A percentile compares a stretch with the other conserved stretches of the same genome.
Conservation (phyloP, 805 yeast genomes). For the Debaryomyces castellii region DNA sequence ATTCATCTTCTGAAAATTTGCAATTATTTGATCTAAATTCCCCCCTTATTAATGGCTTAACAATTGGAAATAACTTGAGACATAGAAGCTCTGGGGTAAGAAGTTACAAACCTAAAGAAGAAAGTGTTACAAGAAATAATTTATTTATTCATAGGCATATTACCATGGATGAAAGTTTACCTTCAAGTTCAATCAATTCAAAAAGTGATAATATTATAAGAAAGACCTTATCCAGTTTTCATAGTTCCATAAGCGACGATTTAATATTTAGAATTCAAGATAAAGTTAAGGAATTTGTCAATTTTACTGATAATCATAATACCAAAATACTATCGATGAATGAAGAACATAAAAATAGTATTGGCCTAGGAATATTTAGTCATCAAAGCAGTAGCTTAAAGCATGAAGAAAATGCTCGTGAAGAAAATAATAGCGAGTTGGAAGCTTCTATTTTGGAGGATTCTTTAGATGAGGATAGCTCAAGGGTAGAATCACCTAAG, state of each 20-base stretch:
- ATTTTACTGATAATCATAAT: constrained; percentile 4
- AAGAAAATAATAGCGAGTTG: no score
- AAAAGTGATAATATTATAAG: neutral
- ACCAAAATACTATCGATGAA: no score
- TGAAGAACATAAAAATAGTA: neutral
- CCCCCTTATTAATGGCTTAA: constrained; percentile 35
- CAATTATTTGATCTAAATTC: constrained; percentile 26
- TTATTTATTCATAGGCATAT: constrained; percentile 15
- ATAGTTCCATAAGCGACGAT: constrained; percentile 20
- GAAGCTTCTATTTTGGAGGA: no score
- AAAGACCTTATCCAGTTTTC: constrained; percentile 17
- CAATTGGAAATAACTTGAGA: constrained; percentile 25
- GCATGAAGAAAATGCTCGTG: no score
- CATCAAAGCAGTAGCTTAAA: no score
- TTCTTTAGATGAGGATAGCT: no score
- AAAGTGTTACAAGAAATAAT: constrained; percentile 8
- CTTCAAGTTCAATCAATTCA: neutral
- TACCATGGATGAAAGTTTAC: constrained; percentile 1
- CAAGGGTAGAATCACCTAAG: neutral
- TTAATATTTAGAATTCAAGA: constrained; percentile 12
- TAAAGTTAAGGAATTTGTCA: constrained; percentile 15
- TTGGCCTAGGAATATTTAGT: constrained; percentile 10
- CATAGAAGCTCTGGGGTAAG: constrained; percentile 12
- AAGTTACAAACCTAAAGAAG: neutral
- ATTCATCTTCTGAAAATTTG: constrained; percentile 11